Base-by-base conservation (phyloP, 768 basidiomycete genomes). In the Xanthoconium stramineum region DNA sequence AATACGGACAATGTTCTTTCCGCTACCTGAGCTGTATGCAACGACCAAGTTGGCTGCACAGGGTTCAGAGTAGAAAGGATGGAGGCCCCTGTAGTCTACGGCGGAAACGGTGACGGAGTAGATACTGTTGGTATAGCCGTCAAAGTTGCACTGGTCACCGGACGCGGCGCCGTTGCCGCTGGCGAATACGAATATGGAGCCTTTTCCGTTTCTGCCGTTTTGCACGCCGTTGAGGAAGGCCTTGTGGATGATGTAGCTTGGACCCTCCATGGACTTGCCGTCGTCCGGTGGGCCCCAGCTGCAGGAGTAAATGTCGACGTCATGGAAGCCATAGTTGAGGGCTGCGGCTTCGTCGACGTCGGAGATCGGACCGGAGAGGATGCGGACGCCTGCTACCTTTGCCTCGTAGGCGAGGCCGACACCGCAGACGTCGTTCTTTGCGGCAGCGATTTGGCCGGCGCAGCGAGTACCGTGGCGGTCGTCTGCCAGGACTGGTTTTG, bases 201-300 rank as follows among this genome's bases (percentile, higher is more conserved):
- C 97, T 66, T 91, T 93, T 24, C 94, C 94, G 29, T 74, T 80
- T 44, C 97, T 84, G 2, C 97, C 97, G 35, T 90, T 87, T 70
- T 90, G 88, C 38, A 98, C 83, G 19, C 97, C 97, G 61, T 98
- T 96, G 28, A 98, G 76, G 61, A 99, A 85, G 9, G 97, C 92
- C 70, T 96, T 95, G 66, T 90, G 80, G 66, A 98, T 97, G 47
- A 99, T 78, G 64, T 91, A 88, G 14, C 83, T 84, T 0, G 97
- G 97, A 0, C 83, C 93, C 69, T 99, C 97, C 96, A 98, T 98
- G 1, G 90, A 85, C 64, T 78, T 78, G 10, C 96, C 96, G 64
- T 97, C 90, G 70, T 99, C 96, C 0, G 95, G 91, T 10, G 97
- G 97, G 6, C 97, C 97, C 97, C 97, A 99, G 53, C 91, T 94